Percentiles rank a stretch among this genome's conserved stretches.
phyloP scores from a whole-genome alignment of 73 alveolate genomes.

The Urostyla sp. region DNA sequence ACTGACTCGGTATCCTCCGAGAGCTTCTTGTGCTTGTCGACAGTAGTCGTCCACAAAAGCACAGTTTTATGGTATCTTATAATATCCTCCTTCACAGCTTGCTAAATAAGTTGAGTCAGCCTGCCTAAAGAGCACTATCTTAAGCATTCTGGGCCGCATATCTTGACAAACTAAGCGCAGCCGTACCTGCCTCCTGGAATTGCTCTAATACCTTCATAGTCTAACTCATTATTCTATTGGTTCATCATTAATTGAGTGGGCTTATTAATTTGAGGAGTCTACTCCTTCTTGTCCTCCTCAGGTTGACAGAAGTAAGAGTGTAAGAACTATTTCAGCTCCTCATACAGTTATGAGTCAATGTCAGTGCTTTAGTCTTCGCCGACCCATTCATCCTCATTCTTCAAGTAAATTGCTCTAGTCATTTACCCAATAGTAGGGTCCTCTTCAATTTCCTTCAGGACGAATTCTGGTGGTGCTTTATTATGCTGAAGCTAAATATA shows the following conservation, averaged over 20 bases:
- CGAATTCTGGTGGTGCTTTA: not conserved
- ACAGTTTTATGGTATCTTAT: conserved; percentile 73
- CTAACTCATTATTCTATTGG: not conserved
- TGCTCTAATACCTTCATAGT: conserved; percentile 66
- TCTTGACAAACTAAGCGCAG: conserved; percentile 78
- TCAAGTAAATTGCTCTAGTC: conserved; percentile 36
- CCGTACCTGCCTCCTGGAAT: conserved; percentile 88
- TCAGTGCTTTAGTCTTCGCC: conserved; percentile 62
- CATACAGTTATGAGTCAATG: conserved; percentile 31
- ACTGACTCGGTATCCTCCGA: conserved; percentile 25
- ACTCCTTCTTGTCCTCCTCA: conserved; percentile 21
- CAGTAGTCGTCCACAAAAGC: conserved; percentile 59
- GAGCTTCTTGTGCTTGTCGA: conserved; percentile 45
- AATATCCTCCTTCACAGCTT: conserved; percentile 77
- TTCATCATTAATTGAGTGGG: not conserved
- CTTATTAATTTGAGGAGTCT: not conserved
- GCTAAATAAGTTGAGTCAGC: conserved; percentile 66
- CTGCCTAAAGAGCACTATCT: conserved; percentile 68
- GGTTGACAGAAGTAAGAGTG: conserved; percentile 53
- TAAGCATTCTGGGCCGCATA: conserved; percentile 65
- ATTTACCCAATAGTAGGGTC: conserved; percentile 43
- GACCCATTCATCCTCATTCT: conserved; percentile 60
- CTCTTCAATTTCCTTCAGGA: conserved; percentile 42
- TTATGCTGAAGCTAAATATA: not conserved
- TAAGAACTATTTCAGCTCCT: conserved; percentile 42